A percentile compares a stretch with the other conserved stretches of the same genome.
These are phyloP conservation scores for Suhomyces xylopsoci DNA, from an alignment of 805 yeast genomes.

Conservation along the genomic window DNA sequence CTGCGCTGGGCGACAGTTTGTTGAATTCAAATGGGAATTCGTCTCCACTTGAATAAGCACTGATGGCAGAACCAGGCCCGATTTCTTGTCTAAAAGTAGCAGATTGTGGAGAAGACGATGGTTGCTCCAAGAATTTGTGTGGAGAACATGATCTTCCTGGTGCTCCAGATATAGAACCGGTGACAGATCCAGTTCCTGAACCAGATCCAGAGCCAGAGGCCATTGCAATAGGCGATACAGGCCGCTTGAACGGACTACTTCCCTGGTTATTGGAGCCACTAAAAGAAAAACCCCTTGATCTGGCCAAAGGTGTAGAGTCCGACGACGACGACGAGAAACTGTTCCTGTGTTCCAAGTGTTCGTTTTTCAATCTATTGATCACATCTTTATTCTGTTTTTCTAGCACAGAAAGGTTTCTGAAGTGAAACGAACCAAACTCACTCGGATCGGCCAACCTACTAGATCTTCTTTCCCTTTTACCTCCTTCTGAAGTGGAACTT, in stretches of 20 bases:
- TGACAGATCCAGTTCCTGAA: neutral
- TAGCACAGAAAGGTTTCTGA: slow-evolving; percentile 81
- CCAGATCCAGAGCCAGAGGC: slow-evolving; percentile 3
- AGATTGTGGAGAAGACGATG: slow-evolving; percentile 15
- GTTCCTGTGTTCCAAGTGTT: slow-evolving; percentile 63
- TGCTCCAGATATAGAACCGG: slow-evolving; percentile 2
- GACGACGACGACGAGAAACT: slow-evolving; percentile 51
- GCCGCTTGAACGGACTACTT: slow-evolving; percentile 41
- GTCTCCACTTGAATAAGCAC: slow-evolving; percentile 32
- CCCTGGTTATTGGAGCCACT: slow-evolving; percentile 15
- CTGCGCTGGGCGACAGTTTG: slow-evolving; percentile 12
- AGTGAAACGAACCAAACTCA: slow-evolving; percentile 91
- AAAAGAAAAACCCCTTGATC: slow-evolving; percentile 31
- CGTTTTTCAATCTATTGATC: slow-evolving; percentile 79
- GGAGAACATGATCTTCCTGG: slow-evolving; percentile 26
- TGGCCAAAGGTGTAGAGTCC: slow-evolving; percentile 35
- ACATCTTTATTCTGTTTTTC: slow-evolving; percentile 94
- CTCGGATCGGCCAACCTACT: slow-evolving; percentile 67
- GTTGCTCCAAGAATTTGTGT: slow-evolving; percentile 15
- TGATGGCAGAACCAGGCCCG: slow-evolving; percentile 28
- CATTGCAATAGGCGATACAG: slow-evolving; percentile 41
- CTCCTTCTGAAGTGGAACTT: slow-evolving; percentile 11
- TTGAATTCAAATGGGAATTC: slow-evolving; percentile 16
- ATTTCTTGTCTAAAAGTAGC: slow-evolving; percentile 23
- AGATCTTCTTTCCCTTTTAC: slow-evolving; percentile 64